Evolutionary conservation across 306 rosid species (phyloP).

Genomic region (Pueraria montana): DNA sequence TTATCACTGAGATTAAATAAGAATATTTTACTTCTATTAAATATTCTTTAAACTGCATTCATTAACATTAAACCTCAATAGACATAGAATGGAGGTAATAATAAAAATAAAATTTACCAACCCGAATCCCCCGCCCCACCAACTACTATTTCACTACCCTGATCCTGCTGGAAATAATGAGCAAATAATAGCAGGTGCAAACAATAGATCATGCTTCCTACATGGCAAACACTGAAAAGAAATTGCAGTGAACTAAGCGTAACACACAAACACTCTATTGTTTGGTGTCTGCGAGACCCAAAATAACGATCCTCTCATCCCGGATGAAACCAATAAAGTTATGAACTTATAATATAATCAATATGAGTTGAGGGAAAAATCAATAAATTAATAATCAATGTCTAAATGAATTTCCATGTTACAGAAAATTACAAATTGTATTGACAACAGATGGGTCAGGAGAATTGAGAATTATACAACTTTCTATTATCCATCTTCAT

Average conservation of each 20-base stretch:
- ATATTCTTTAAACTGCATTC: too few relatives aligned
- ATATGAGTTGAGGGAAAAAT: conserved; percentile 65
- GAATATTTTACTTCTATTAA: too few relatives aligned
- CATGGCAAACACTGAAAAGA: conserved; percentile 1
- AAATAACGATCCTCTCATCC: conserved; percentile 48
- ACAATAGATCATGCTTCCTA: neutral
- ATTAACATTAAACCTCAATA: too few relatives aligned
- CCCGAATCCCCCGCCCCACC: neutral
- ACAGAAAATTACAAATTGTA: conserved; percentile 71
- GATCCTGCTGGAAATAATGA: neutral
- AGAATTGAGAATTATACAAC: conserved; percentile 60
- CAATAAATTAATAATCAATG: conserved; percentile 74
- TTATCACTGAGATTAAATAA: too few relatives aligned
- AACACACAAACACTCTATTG: neutral
- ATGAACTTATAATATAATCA: conserved; percentile 53
- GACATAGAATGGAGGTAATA: too few relatives aligned
- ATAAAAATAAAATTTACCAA: neutral
- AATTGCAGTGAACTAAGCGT: neutral
- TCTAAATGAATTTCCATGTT: conserved; percentile 67
- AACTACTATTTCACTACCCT: neutral
- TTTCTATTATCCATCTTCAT: conserved; percentile 53
- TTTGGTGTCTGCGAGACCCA: neutral
- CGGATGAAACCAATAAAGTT: conserved; percentile 49
- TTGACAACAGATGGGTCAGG: conserved; percentile 62
- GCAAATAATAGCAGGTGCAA: neutral